A percentile compares a stretch with the other conserved stretches of the same genome.
Evolutionary conservation across 306 rosid species (phyloP).

Genomic region (Malus asiatica): DNA sequence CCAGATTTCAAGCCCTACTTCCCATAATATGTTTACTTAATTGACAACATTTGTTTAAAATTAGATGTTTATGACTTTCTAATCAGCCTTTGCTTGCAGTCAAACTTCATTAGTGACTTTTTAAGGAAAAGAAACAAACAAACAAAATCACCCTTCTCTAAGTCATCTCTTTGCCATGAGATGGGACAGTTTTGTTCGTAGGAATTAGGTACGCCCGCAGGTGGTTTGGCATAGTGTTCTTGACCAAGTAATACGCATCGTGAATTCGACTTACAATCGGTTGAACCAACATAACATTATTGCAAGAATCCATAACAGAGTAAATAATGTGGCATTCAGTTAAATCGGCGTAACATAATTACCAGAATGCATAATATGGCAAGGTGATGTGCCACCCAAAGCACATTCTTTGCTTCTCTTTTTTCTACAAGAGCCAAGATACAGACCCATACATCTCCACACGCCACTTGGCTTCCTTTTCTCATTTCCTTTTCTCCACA

Average conservation of each 20-base stretch:
- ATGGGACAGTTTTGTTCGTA: neutral
- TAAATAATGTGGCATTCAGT: too few relatives aligned
- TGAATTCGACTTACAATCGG: too few relatives aligned
- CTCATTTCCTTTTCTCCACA: neutral
- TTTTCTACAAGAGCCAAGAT: conserved; percentile 32
- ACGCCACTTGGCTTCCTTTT: conserved; percentile 17
- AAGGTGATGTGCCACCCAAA: neutral
- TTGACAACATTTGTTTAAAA: neutral
- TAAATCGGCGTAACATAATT: too few relatives aligned
- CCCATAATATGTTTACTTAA: neutral
- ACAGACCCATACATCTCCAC: conserved; percentile 18
- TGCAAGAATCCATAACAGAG: too few relatives aligned
- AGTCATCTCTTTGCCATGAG: neutral
- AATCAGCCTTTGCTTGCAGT: neutral
- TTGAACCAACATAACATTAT: too few relatives aligned
- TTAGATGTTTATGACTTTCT: neutral
- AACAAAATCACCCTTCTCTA: neutral
- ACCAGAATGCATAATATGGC: neutral
- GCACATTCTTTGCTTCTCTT: neutral
- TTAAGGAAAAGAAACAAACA: neutral
- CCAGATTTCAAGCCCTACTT: neutral
- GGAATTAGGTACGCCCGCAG: neutral
- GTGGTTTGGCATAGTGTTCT: neutral
- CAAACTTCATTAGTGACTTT: neutral
- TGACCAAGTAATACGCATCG: too few relatives aligned